Base-by-base conservation (phyloP, 2,329 filamentous ascomycete genomes). In the Hymenoscyphus occultus region DNA sequence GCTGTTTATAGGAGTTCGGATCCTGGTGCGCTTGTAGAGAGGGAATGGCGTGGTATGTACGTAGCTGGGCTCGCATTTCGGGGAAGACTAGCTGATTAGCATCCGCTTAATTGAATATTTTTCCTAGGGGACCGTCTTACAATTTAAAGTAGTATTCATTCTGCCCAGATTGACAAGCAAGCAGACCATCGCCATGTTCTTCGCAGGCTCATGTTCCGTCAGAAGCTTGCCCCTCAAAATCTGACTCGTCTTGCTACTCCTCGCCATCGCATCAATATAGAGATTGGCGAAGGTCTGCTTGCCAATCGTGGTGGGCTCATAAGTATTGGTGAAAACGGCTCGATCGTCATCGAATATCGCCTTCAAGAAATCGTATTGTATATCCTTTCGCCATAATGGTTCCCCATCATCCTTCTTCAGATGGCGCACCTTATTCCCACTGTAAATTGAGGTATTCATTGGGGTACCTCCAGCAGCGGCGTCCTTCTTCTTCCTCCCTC, bases 121-220 rank as follows among this genome's bases (percentile, higher is more conserved):
- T 58, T 9, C 22, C 42, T 64, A 65, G 61, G 9, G 10, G 40
- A 58, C 14, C 9, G 63, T 77, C 87, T 75, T 81, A 97, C 93
- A 98, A 75, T 99, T 99, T 59, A 99, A 82, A 0, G 95, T 99
- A 1, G 95, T 99, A 78, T 99, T 99, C 95, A 99, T 99, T 69
- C 95, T 86, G 65, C 95, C 95, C 69, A 99, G 91, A 75, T 99
- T 99, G 76, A 99, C 95, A 73, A 99, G 81, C 70, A 99, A 81
- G 78, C 95, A 99, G 65, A 99, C 94, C 95, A 99, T 99, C 62
- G 95, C 95, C 95, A 99, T 99, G 74, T 92, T 94, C 77, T 97
- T 93, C 42, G 94, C 95, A 28, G 93, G 93, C 69, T 92, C 89
- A 74, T 92, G 89, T 76, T 99, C 95, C 71, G 90, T 95, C 74